Evolutionary conservation across 371 early-diverging fungal genomes (phyloP), one percentile per base, ranked within the genome.

Genomic region (Mucor mucedo): DNA sequence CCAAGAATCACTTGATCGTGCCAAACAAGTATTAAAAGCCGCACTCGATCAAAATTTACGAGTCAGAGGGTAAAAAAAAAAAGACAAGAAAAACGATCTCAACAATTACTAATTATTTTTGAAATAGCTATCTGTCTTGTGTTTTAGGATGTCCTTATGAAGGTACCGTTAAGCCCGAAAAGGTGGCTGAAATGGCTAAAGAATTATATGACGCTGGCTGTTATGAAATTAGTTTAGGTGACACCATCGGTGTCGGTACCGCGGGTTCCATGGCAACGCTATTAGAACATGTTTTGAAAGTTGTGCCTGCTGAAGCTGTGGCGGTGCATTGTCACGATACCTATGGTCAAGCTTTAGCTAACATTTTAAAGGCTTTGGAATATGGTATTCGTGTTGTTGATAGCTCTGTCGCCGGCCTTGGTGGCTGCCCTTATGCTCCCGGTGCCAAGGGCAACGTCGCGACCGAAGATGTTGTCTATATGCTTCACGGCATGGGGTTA

Each of bases 261-360:
- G 91, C 94, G 11, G 90, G 88, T 2, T 89, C 87, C 14, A 89
- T 95, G 83, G 76, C 64, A 4, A 81, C 70, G 2, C 79, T 97
- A 85, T 68, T 98, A 45, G 84, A 91, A 27, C 85, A 79, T 2
- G 94, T 96, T 2, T 68, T 86, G 4, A 76, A 84, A 59, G 84
- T 79, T 2, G 88, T 97, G 1, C 93, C 96, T 4, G 71, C 87
- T 1, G 83, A 91, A 33, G 83, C 87, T 28, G 74, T 97, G 40
- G 97, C 97, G 9, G 93, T 96, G 5, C 98, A 98, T 66, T 96
- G 95, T 68, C 98, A 98, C 65, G 97, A 98, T 75, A 98, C 98
- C 8, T 98, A 97, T 76, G 98, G 98, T 6, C 97, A 96, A 74
- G 98, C 98, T 0, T 78, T 98, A 42, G 98, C 94, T 39, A 98